phyloP scores from a whole-genome alignment of 768 basidiomycete genomes.

The Pleurotus djamor region DNA sequence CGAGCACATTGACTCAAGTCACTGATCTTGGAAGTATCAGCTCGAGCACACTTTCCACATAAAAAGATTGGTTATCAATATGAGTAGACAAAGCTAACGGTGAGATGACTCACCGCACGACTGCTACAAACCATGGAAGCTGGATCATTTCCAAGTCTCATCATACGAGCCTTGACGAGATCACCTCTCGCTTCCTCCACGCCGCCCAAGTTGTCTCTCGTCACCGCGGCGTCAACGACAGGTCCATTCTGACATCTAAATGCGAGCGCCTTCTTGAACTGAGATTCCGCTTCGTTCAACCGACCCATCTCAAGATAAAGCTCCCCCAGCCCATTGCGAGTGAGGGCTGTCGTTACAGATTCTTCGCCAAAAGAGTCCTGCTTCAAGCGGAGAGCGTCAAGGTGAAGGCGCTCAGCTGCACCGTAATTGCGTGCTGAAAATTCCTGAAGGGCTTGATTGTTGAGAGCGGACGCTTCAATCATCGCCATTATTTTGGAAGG shows the following conservation, averaged over 20 bases:
- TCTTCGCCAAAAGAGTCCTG: slow-evolving; percentile 17
- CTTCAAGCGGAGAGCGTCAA: slow-evolving; percentile 26
- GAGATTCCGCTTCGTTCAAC: slow-evolving; percentile 33
- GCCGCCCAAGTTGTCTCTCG: not conserved
- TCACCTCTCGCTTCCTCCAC: not conserved
- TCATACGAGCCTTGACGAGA: not conserved
- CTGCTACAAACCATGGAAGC: not conserved
- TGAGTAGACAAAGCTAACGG: not conserved
- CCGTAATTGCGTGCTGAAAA: not conserved
- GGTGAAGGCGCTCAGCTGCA: slow-evolving; percentile 25
- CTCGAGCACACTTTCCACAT: not conserved
- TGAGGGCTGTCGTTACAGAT: slow-evolving; percentile 19
- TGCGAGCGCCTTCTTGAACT: slow-evolving; percentile 29
- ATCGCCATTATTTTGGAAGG: not conserved
- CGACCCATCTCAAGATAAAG: slow-evolving; percentile 28
- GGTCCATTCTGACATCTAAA: slow-evolving; percentile 14
- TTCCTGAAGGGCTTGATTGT: slow-evolving; percentile 8
- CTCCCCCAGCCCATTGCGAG: slow-evolving; percentile 31
- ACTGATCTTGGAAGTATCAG: not conserved
- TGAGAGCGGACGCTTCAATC: not conserved
- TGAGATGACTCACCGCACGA: not conserved
- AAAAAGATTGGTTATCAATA: not conserved
- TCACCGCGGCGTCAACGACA: slow-evolving; percentile 11
- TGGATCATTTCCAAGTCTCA: not conserved
- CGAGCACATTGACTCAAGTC: not conserved